Percentiles rank a stretch among this genome's conserved stretches.
Evolutionary conservation across 139 green algal species (phyloP).

Genomic region (Asterochloris sp.): DNA sequence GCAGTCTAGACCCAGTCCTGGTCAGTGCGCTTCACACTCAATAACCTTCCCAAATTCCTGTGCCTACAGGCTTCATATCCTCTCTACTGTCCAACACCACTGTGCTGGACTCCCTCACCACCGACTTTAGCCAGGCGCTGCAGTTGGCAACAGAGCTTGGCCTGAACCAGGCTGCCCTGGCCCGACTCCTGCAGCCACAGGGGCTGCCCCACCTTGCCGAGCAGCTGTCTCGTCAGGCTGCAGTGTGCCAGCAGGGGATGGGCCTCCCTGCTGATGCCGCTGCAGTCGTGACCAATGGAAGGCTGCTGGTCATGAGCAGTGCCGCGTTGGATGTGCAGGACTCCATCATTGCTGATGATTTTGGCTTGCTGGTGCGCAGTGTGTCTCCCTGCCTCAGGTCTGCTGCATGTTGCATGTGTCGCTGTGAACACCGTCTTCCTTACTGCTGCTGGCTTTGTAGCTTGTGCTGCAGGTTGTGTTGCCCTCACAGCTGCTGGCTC

Average conservation of each 20-base stretch:
- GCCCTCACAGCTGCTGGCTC: not conserved
- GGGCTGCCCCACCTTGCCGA: not conserved
- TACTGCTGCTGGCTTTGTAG: not conserved
- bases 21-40: too few species aligned
- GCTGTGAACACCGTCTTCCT: not conserved
- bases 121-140: slow-evolving; percentile 4
- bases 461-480: not conserved
- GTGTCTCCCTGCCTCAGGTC: too few species aligned
- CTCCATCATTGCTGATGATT: slow-evolving; percentile 55
- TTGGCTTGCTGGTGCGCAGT: slow-evolving; percentile 61
- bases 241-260: slow-evolving; percentile 26
- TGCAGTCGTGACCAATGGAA: slow-evolving; percentile 70
- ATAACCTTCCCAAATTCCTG: too few species aligned
- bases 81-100: not conserved
- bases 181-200: not conserved
- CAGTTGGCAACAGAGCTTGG: slow-evolving; percentile 23
- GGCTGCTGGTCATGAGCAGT: slow-evolving; percentile 26
- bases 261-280: slow-evolving; percentile 32
- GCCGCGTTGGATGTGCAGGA: not conserved
- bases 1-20: too few species aligned
- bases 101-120: not conserved
- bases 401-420: too few species aligned
- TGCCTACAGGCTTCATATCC: slow-evolving; percentile 5
- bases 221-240: not conserved
- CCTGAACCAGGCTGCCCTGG: slow-evolving; percentile 25